Base-by-base conservation (phyloP, 2,329 filamentous ascomycete species). In the Penicillium sp. region DNA sequence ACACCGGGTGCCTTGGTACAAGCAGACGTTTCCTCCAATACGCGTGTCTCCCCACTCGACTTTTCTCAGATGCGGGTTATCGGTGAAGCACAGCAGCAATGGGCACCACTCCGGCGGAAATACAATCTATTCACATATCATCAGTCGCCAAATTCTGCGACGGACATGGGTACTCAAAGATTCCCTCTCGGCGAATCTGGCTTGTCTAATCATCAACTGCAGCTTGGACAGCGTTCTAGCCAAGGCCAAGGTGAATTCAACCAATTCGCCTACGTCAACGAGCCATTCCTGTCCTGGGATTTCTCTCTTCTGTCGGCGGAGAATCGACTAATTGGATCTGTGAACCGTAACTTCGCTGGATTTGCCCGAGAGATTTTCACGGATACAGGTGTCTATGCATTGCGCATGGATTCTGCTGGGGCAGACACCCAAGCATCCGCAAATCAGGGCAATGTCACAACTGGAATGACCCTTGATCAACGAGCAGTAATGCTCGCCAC, bases 401-500 rank as follows among this genome's bases (percentile, higher is more conserved):
- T 89, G 16, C 79, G 86, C 13, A 88, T 89, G 86, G 87, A 89
- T 68, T 82, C 84, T 22, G 86, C 85, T 14, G 78, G 62, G 70
- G n/a, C 77, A 74, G 56, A 78, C 76, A 16, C 76, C 78, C 60
- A 77, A 72, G 19, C 74, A 71, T 38, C 66, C 26, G 48, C 66
- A 53, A 28, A 62, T 25, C 59, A 69, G 37, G 57, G 40, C 22
- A 66, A 71, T 16, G 52, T 72, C 1, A 64, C 68, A 11, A 76
- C 77, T 1, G 84, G 84, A 3, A 87, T 89, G 85, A 87, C 85
- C 1, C 80, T 89, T 2, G 87, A 89, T 67, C 85, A 89, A 71
- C 80, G 87, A 56, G 87, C 87, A 2, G 81, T 88, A 28, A 88
- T 89, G 86, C 80, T 89, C 8, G 86, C 87, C 10, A 87, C 86